Evolutionary conservation across 257 asterid species (phyloP), one percentile per base, ranked within the genome.

Genomic region (Craterostigma plantagineum): DNA sequence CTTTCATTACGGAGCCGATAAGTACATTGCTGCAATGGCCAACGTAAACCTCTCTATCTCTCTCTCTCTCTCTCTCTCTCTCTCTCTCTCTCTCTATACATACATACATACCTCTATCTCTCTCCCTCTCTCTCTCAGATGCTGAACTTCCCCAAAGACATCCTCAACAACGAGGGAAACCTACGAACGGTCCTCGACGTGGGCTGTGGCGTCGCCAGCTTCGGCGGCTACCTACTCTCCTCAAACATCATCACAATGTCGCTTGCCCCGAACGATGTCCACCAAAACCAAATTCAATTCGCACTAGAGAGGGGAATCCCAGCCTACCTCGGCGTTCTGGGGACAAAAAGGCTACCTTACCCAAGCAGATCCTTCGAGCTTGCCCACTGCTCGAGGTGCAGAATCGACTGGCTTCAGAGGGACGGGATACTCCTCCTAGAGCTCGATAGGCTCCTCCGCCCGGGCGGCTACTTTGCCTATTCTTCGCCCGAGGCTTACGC

Each of bases 401-500:
- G 94, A 57, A 78, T 81, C 18, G 94, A 81, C 59, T 81, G 94
- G 94, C 63, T 81, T 27, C 92, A 77, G 58, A 74, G 94, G 52
- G 92, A 72, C 43, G 94, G 94, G 11, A 62, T 81, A 56, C 92
- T 81, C 51, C 90, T 81, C 54, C 87, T 81, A 18, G 94, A 81
- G 65, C 46, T 81, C 66, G 94, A 81, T 62, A 61, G 94, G 57
- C 40, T 81, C 40, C 87, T 81, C 33, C 69, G 90, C 55, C 94
- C 94, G 4, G 94, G 94, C 37, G 94, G 94, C 52, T 81, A 81
- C 64, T 81, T 81, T 62, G 92, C 84, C 11, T 81, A 77, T 63
- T 81, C 94, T 0, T 81, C 94, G 16, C 94, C 94, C 0, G 94
- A 81, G 64, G 92, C 92, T 35, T 81, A 81, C 56, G 92, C 94